Conservation (phyloP, 2,329 filamentous ascomycete species). For the Calonectria ilicicola region DNA sequence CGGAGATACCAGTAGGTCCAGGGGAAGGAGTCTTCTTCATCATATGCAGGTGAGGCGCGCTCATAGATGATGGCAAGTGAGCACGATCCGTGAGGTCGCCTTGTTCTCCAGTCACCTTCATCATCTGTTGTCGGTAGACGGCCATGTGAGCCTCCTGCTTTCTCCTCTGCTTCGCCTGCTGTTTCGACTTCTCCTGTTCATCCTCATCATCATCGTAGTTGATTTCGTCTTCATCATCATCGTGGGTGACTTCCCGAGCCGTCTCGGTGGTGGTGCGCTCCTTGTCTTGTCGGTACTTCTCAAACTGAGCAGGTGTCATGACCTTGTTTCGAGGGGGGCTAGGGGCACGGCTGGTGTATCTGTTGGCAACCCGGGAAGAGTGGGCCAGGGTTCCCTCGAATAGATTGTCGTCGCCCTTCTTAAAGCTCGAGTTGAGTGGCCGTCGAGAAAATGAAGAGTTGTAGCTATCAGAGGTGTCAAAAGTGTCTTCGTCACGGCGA, state of each 20-base stretch:
- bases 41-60: constrained; percentile 69
- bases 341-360: constrained; percentile 48
- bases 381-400: constrained; percentile 62
- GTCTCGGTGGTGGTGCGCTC: constrained; percentile 64
- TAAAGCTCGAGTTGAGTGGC: constrained; percentile 45
- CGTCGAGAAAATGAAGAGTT: constrained; percentile 44
- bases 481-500: constrained; percentile 56
- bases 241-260: constrained; percentile 61
- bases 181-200: constrained; percentile 79
- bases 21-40: constrained; percentile 52
- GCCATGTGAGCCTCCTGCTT: constrained; percentile 93
- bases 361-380: constrained; percentile 51
- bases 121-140: constrained; percentile 94
- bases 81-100: constrained; percentile 59
- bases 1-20: constrained; percentile 65
- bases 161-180: constrained; percentile 80
- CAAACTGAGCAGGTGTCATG: constrained; percentile 91
- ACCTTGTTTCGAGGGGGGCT: constrained; percentile 74
- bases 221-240: constrained; percentile 73
- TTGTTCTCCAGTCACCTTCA: constrained; percentile 88
- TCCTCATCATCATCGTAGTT: constrained; percentile 82
- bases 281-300: constrained; percentile 82
- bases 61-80: constrained; percentile 67
- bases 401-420: constrained; percentile 66
- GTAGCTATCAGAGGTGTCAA: constrained; percentile 18